Evolutionary conservation across 2,329 filamentous ascomycete species (phyloP).

Genomic region (Scolecobasidium constrictum): DNA sequence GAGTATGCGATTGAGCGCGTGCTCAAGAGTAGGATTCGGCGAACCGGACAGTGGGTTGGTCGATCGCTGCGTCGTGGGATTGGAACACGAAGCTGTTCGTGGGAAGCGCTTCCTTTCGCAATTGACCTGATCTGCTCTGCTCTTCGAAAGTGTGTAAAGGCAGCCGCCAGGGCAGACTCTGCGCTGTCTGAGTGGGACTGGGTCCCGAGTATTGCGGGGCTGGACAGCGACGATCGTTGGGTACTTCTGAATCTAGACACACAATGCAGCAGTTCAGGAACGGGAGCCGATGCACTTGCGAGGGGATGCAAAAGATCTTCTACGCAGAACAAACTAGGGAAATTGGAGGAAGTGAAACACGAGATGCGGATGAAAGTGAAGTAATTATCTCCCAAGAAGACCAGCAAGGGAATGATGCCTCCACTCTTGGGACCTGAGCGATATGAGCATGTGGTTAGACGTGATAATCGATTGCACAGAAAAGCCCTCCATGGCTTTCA

Average conservation of each 20-base stretch:
- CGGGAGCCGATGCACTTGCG: too few relatives aligned
- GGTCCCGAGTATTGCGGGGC: background rate
- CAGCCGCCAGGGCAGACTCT: background rate
- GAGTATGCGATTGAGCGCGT: background rate
- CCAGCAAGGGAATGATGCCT: background rate
- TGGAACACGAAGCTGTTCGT: too few relatives aligned
- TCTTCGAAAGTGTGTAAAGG: too few relatives aligned
- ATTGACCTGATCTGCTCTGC: too few relatives aligned
- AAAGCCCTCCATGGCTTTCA: too few relatives aligned
- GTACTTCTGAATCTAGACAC: background rate
- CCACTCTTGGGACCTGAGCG: background rate
- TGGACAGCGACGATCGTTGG: background rate
- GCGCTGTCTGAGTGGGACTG: background rate
- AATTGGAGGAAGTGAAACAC: conserved; percentile 1
- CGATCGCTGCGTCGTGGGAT: too few relatives aligned
- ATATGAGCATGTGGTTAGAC: background rate
- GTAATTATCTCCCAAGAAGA: background rate
- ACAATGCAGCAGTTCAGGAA: too few relatives aligned
- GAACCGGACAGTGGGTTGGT: background rate
- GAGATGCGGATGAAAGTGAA: background rate
- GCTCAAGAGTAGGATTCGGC: background rate
- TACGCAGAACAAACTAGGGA: too few relatives aligned
- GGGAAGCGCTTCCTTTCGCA: too few relatives aligned
- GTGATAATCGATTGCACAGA: too few relatives aligned
- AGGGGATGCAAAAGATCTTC: too few relatives aligned